Evolutionary conservation across 2,329 filamentous ascomycete genomes (phyloP), one percentile per base, ranked within the genome.

Genomic region (Cladophialophora chaetospira): DNA sequence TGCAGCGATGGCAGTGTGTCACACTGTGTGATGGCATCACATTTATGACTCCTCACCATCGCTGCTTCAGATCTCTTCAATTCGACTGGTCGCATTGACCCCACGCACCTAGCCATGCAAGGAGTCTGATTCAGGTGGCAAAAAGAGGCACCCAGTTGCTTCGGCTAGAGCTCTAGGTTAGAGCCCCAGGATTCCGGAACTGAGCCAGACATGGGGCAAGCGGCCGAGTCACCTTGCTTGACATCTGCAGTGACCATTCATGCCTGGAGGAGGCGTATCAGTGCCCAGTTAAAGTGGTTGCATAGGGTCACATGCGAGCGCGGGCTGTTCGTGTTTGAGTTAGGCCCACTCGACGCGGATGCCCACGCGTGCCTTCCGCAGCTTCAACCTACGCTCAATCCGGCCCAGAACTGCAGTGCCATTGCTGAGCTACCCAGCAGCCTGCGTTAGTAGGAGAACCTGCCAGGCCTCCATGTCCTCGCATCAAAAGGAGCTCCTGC

Each of bases 271-370:
- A 38, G 33, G 21, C 19, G 42, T 17, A 45, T 51, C 35, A 25
- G 55, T n/a, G 38, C 11, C 11, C 25, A 15, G 19, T 13, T 44
- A 57, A 45, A 61, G 47, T 53, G 58, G 26, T 53, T 61, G 58
- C 58, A 61, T 53, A 2, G 10, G 54, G 59, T 62, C 59, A 62
- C 50, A 54, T 62, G 59, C 47, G 21, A 29, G 19, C 55, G 59
- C 35, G 48, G 28, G 17, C 8, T 11, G 25, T 42, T 51, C 48
- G 48, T 43, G 15, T 13, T 19, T 26, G 44, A 26, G 11, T 40
- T 52, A 25, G 43, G 26, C 29, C 31, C 28, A 17, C 35, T 40
- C 28, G 29, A 55, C 60, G 54, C 58, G 60, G 56, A 40, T 17
- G 36, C 15, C 5, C 13, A 55, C 28, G 28, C 48, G 57, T 45